These are phyloP conservation scores for Didymella exigua DNA, from an alignment of 2,329 filamentous ascomycete genomes.

Conservation along the genomic window DNA sequence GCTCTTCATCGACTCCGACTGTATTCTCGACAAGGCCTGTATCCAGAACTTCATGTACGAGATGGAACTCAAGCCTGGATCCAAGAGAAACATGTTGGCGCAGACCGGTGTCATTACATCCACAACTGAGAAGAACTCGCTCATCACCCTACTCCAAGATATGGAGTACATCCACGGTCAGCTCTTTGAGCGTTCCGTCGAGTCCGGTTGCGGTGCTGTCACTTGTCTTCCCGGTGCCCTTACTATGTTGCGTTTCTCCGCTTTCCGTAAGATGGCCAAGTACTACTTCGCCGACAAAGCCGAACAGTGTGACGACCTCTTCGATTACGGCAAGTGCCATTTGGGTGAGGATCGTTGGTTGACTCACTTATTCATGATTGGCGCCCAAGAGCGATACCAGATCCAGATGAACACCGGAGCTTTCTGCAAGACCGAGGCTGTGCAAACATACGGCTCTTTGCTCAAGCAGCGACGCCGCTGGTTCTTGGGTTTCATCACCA, in stretches of 20 bases:
- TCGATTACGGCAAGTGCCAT: slow-evolving; percentile 95
- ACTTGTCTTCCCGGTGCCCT: slow-evolving; percentile 95
- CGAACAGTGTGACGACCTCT: slow-evolving; percentile 92
- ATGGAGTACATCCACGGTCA: slow-evolving; percentile 99
- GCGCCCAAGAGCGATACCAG: slow-evolving; percentile 88
- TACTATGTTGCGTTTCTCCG: slow-evolving; percentile 93
- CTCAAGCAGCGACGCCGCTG: slow-evolving; percentile 94
- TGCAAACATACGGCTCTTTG: slow-evolving; percentile 82
- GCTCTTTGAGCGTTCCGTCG: slow-evolving; percentile 91
- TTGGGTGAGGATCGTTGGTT: slow-evolving; percentile 95
- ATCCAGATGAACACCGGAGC: slow-evolving; percentile 98
- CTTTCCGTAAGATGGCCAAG: slow-evolving; percentile 94
- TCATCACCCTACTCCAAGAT: slow-evolving; percentile 92
- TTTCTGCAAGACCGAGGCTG: slow-evolving; percentile 97
- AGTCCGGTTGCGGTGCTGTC: slow-evolving; percentile 91
- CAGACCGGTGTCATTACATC: slow-evolving; percentile 98
- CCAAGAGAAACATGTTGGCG: slow-evolving; percentile 88
- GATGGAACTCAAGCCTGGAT: slow-evolving; percentile 95
- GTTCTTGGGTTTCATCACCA: slow-evolving; percentile 97
- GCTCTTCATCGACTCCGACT: slow-evolving; percentile 96
- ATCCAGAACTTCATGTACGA: slow-evolving; percentile 98
- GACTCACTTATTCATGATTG: slow-evolving; percentile 98
- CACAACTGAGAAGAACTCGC: slow-evolving; percentile 83
- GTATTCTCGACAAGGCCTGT: slow-evolving; percentile 87
- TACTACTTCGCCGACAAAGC: slow-evolving; percentile 98